Evolutionary conservation across 2,329 filamentous ascomycete species (phyloP).

Genomic region (Exophiala xenobiotica): DNA sequence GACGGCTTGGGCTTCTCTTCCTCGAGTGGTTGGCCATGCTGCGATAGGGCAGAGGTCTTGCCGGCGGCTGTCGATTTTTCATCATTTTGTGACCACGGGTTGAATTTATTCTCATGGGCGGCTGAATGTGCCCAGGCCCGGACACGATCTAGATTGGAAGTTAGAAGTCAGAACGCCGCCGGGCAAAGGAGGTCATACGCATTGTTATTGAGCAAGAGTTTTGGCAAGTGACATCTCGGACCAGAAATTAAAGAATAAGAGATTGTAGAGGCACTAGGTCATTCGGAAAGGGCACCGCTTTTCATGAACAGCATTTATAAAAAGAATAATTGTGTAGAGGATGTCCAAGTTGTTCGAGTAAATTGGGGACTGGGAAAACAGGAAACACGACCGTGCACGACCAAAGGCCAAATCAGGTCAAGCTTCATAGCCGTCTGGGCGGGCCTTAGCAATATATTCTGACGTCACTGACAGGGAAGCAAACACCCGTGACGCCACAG

Average conservation of each 20-base stretch:
- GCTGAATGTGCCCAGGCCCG: conserved; percentile 28
- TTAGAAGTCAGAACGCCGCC: background rate
- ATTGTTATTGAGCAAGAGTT: conserved; percentile 13
- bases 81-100: conserved; percentile 24
- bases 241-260: background rate
- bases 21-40: conserved; percentile 8
- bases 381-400: background rate
- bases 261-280: background rate
- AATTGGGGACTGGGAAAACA: too few species aligned
- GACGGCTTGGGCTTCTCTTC: conserved; percentile 22
- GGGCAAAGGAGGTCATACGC: conserved; percentile 8
- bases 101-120: conserved; percentile 29
- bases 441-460: background rate
- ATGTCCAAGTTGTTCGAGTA: too few species aligned
- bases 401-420: background rate
- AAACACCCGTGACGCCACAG: too few species aligned
- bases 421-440: background rate
- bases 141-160: conserved; percentile 20
- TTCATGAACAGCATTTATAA: too few species aligned
- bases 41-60: conserved; percentile 1
- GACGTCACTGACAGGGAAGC: background rate
- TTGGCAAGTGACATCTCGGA: background rate
- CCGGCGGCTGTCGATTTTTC: background rate
- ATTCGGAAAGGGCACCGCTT: background rate
- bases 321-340: too few species aligned